phyloP scores from a whole-genome alignment of 208 protist species.

The Porcisia hertigi region DNA sequence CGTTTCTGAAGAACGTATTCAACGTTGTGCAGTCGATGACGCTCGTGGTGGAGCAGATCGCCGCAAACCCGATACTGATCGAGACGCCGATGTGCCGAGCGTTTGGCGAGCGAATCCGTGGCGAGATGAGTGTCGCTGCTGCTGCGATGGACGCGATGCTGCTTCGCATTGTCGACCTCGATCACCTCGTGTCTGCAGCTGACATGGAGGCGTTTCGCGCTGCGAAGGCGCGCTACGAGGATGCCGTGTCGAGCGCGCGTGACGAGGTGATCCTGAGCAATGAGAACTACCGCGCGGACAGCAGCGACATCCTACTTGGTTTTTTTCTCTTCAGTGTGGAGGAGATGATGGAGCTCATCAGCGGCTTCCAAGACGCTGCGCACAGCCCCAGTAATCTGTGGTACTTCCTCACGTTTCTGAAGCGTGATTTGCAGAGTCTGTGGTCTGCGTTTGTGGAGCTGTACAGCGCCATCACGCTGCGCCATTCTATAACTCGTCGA shows the following conservation, averaged over 20 bases:
- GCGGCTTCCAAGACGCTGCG: conserved; percentile 53
- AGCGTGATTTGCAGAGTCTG: conserved; percentile 64
- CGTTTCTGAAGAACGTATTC: conserved; percentile 57
- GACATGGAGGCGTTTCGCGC: conserved; percentile 62
- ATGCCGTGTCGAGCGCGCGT: conserved; percentile 67
- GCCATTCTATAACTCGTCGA: conserved; percentile 70
- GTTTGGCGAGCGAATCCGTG: conserved; percentile 58
- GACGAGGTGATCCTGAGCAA: conserved; percentile 85
- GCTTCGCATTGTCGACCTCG: conserved; percentile 67
- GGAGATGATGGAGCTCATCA: conserved; percentile 72
- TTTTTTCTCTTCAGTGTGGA: conserved; percentile 86
- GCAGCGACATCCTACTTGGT: conserved; percentile 81
- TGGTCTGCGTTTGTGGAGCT: conserved; percentile 46
- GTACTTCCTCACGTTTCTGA: conserved; percentile 50
- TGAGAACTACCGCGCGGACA: conserved; percentile 74
- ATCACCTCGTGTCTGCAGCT: conserved; percentile 47
- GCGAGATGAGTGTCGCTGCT: conserved; percentile 55
- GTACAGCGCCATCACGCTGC: conserved; percentile 38
- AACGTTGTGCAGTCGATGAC: conserved; percentile 74
- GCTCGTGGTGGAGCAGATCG: conserved; percentile 76
- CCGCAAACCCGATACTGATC: conserved; percentile 53
- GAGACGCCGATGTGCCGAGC: conserved; percentile 72
- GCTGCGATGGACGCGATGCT: conserved; percentile 82
- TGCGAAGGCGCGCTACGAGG: conserved; percentile 60
- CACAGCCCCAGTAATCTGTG: conserved; percentile 47